Conservation (phyloP, 352 stramenopile genomes). For the Aphanomyces euteiches region DNA sequence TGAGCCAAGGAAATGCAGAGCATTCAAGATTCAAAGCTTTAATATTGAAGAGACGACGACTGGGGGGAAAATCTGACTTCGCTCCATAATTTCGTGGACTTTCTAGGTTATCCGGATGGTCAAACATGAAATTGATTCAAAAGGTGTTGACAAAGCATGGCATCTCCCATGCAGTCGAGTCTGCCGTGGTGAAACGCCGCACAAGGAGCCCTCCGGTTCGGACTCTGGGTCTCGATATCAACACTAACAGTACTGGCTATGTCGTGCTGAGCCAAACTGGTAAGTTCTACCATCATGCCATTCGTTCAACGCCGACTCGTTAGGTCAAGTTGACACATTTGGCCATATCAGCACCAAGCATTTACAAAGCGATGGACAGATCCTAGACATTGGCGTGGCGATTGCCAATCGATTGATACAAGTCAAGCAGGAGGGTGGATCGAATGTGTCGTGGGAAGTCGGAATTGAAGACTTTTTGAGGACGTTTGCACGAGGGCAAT, state of each 20-base stretch:
- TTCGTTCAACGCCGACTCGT: slow-evolving; percentile 5
- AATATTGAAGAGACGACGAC: no score
- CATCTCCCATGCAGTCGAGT: neutral
- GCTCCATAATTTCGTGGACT: no score
- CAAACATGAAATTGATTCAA: slow-evolving; percentile 26
- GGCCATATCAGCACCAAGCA: slow-evolving; percentile 59
- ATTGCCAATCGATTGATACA: slow-evolving; percentile 37
- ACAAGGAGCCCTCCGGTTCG: slow-evolving; percentile 32
- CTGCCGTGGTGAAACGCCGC: neutral
- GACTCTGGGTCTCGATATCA: slow-evolving; percentile 76
- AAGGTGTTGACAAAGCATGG: slow-evolving; percentile 22
- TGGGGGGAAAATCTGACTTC: no score
- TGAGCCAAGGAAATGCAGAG: no score
- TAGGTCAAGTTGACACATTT: slow-evolving; percentile 47
- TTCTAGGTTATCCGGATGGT: no score
- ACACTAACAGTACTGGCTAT: slow-evolving; percentile 80
- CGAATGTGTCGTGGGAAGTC: slow-evolving; percentile 48
- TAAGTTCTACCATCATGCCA: neutral
- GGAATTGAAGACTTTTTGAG: slow-evolving; percentile 85
- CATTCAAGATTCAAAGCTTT: no score
- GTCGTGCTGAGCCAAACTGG: slow-evolving; percentile 50
- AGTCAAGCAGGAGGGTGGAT: neutral
- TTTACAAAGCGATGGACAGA: slow-evolving; percentile 50
- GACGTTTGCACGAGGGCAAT: slow-evolving; percentile 67
- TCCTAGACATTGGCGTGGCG: slow-evolving; percentile 54